phyloP scores from a whole-genome alignment of 352 stramenopile genomes.

The Pythium utonaiense region DNA sequence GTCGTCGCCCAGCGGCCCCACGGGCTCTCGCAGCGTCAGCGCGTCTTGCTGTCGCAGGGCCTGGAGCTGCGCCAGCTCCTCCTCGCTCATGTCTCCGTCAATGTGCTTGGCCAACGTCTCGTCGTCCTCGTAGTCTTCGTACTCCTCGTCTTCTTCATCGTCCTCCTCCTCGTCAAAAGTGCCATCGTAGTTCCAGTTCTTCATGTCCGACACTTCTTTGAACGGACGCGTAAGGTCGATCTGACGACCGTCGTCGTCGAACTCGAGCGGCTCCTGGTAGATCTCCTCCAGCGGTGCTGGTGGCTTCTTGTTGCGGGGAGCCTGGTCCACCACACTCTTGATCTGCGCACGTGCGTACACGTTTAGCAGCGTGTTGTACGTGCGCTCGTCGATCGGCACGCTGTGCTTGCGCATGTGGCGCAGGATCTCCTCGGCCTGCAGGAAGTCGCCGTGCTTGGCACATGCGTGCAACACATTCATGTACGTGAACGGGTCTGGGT shows the following conservation, averaged over 20 bases:
- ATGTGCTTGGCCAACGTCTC: constrained; percentile 18
- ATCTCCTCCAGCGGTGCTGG: constrained; percentile 36
- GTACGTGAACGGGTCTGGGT: constrained; percentile 74
- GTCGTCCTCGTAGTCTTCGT: constrained; percentile 37
- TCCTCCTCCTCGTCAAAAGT: constrained; percentile 53
- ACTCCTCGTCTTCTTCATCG: constrained; percentile 27
- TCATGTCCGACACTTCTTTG: constrained; percentile 50
- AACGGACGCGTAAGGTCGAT: constrained; percentile 69
- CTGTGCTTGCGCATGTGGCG: constrained; percentile 65
- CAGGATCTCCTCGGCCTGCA: constrained; percentile 73
- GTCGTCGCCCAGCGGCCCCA: constrained; percentile 34
- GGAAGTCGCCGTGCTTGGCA: constrained; percentile 70
- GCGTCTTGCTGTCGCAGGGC: constrained; percentile 36
- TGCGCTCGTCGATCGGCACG: constrained; percentile 61
- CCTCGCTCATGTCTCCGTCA: constrained; percentile 31
- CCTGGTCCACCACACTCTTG: constrained; percentile 58
- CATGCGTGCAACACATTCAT: constrained; percentile 74
- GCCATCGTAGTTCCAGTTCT: constrained; percentile 70
- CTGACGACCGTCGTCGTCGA: constrained; percentile 66
- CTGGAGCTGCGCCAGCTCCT: constrained; percentile 33
- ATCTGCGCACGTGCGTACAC: constrained; percentile 78
- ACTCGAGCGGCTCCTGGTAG: constrained; percentile 70
- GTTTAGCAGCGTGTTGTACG: constrained; percentile 75
- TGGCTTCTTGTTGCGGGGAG: constrained; percentile 51
- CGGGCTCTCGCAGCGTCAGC: constrained; percentile 23